phyloP scores from a whole-genome alignment of 1,139 yeast species.

The Hyphopichia wangnamkhiaoensis region DNA sequence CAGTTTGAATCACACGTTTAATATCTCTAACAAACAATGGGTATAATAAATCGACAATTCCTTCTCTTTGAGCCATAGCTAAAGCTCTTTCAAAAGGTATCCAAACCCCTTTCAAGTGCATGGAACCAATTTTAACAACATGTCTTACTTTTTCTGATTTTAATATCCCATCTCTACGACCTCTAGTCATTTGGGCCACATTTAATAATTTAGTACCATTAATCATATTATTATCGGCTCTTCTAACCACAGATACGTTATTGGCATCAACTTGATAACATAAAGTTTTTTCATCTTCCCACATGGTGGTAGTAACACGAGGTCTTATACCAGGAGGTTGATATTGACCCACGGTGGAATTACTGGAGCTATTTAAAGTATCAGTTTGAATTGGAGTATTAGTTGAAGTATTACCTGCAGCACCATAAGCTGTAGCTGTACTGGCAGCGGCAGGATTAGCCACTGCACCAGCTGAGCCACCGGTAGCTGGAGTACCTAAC shows the following conservation, averaged over 20 bases:
- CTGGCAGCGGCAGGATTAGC: slow-evolving; percentile 7
- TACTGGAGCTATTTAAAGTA: slow-evolving; percentile 23
- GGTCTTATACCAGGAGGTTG: slow-evolving; percentile 67
- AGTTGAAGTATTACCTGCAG: slow-evolving; percentile 1
- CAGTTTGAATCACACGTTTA: slow-evolving; percentile 63
- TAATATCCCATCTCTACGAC: slow-evolving; percentile 59
- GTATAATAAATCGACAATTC: slow-evolving; percentile 79
- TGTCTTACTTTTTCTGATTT: slow-evolving; percentile 87
- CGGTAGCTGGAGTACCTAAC: slow-evolving; percentile 4
- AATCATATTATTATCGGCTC: slow-evolving; percentile 92
- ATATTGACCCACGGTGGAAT: slow-evolving; percentile 46
- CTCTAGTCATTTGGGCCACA: slow-evolving; percentile 59
- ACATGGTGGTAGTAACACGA: slow-evolving; percentile 88
- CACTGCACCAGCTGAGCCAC: slow-evolving; percentile 9
- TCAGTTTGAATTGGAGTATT: slow-evolving; percentile 19
- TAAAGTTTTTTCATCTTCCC: slow-evolving; percentile 95
- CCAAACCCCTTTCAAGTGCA: slow-evolving; percentile 98
- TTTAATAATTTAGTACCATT: slow-evolving; percentile 82
- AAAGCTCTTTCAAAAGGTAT: slow-evolving; percentile 93
- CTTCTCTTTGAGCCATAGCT: slow-evolving; percentile 88
- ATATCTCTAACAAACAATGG: slow-evolving; percentile 90
- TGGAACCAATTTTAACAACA: slow-evolving; percentile 94
- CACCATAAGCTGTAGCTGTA: slow-evolving; percentile 9
- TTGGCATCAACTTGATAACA: slow-evolving; percentile 96
- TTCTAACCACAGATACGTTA: slow-evolving; percentile 85